phyloP scores from a whole-genome alignment of 179 eudicot species.

The Amaranthus tricolor region DNA sequence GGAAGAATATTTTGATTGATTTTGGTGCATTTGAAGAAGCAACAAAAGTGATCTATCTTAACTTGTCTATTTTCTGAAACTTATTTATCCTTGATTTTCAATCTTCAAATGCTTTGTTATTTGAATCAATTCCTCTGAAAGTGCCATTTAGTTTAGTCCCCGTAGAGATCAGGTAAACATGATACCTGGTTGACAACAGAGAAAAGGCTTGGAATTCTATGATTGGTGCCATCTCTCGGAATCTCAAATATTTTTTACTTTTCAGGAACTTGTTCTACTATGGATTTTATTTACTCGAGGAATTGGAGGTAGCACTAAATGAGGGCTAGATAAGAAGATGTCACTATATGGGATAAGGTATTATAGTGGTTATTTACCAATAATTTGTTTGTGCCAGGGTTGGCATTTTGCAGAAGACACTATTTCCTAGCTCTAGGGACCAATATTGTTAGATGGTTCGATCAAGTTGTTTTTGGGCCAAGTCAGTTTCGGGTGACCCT shows the following conservation, averaged over 20 bases:
- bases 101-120: neutral
- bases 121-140: neutral
- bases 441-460: neutral
- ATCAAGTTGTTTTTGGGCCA: too few species aligned
- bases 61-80: neutral
- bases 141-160: neutral
- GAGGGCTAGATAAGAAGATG: slow-evolving; percentile 20
- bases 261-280: neutral
- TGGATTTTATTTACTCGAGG: slow-evolving; percentile 16
- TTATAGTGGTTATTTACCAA: slow-evolving; percentile 22
- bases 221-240: neutral
- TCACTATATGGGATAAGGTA: slow-evolving; percentile 24
- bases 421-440: slow-evolving; percentile 32
- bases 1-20: neutral
- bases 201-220: slow-evolving; percentile 4
- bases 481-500: too few species aligned
- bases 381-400: slow-evolving; percentile 26
- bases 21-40: neutral
- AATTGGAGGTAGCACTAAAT: slow-evolving; percentile 22
- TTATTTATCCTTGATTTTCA: neutral
- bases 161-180: slow-evolving; percentile 4
- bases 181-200: slow-evolving; percentile 13
- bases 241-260: neutral
- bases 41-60: neutral
- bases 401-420: slow-evolving; percentile 22